Conservation (phyloP, 1,284 basidiomycete genomes). For the Irpex lacteus region DNA sequence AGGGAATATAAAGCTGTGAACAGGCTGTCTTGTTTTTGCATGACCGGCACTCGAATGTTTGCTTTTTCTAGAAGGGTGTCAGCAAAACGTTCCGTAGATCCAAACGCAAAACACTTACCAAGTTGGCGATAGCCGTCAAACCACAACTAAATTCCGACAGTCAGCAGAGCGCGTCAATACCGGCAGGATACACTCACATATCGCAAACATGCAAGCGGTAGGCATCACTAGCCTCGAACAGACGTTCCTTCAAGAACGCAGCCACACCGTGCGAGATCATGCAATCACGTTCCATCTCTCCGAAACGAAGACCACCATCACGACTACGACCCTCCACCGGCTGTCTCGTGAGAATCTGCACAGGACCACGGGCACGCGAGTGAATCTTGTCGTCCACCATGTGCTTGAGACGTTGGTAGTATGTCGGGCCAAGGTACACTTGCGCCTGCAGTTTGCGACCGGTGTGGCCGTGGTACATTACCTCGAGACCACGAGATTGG, state of each 20-base stretch:
- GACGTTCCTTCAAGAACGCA: conserved; percentile 92
- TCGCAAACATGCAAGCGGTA: conserved; percentile 96
- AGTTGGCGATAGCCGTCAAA: conserved; percentile 91
- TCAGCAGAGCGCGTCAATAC: background rate
- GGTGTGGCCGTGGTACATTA: conserved; percentile 99
- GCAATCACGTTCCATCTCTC: conserved; percentile 99
- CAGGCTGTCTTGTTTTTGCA: conserved; percentile 96
- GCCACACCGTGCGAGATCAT: conserved; percentile 99
- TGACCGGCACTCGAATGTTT: conserved; percentile 85
- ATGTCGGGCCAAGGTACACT: conserved; percentile 97
- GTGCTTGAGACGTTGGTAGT: conserved; percentile 99
- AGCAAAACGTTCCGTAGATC: background rate
- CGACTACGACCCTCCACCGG: conserved; percentile 99
- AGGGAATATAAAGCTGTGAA: conserved; percentile 89
- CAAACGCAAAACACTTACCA: conserved; percentile 48
- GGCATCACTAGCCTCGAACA: conserved; percentile 94
- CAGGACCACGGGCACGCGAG: conserved; percentile 93
- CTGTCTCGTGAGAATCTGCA: conserved; percentile 97
- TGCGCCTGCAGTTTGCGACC: conserved; percentile 97
- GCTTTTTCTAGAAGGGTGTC: conserved; percentile 63
- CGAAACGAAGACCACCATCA: conserved; percentile 98
- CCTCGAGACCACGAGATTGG: conserved; percentile 93
- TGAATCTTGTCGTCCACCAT: conserved; percentile 99
- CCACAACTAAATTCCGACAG: conserved; percentile 65
- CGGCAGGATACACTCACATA: conserved; percentile 55